A percentile compares a stretch with the other conserved stretches of the same genome.
Conservation (phyloP, 306 rosid species). For the Gastrolobium bilobum region DNA sequence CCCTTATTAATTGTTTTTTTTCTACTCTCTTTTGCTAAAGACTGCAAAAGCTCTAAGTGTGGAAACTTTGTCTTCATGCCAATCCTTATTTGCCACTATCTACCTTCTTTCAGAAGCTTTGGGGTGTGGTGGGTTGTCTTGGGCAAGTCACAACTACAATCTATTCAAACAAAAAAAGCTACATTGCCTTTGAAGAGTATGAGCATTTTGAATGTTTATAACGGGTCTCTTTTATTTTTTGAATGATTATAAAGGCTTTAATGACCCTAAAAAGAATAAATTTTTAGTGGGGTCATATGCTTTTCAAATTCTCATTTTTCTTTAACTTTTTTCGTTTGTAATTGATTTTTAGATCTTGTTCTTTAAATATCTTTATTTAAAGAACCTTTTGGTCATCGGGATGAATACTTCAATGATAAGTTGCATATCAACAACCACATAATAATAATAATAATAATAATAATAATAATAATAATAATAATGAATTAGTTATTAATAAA, state of each 20-base stretch:
- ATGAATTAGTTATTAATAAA: no score
- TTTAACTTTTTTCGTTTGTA: constrained; percentile 27
- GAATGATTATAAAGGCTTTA: constrained; percentile 17
- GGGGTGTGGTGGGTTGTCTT: constrained; percentile 36
- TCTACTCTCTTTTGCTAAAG: constrained; percentile 53
- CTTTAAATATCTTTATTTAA: constrained; percentile 51
- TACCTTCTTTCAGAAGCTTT: constrained; percentile 32
- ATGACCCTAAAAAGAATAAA: constrained; percentile 63
- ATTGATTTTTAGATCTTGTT: constrained; percentile 53
- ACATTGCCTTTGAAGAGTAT: constrained; percentile 51
- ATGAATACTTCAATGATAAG: constrained; percentile 49
- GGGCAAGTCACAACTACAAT: constrained; percentile 39
- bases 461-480: no score
- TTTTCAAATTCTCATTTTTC: constrained; percentile 26
- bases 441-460: no score
- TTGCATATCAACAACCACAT: neutral
- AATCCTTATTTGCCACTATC: constrained; percentile 38
- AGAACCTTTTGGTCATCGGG: constrained; percentile 56
- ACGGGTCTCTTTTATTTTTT: neutral
- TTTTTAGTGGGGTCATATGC: constrained; percentile 49
- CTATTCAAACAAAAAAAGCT: constrained; percentile 44
- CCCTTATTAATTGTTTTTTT: constrained; percentile 19
- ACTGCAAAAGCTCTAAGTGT: constrained; percentile 67
- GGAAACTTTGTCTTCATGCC: constrained; percentile 74
- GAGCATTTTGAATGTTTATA: constrained; percentile 47